These are phyloP conservation scores for Chenopodium quinoa DNA, from an alignment of 148 eudicot genomes.

Conservation along the genomic window DNA sequence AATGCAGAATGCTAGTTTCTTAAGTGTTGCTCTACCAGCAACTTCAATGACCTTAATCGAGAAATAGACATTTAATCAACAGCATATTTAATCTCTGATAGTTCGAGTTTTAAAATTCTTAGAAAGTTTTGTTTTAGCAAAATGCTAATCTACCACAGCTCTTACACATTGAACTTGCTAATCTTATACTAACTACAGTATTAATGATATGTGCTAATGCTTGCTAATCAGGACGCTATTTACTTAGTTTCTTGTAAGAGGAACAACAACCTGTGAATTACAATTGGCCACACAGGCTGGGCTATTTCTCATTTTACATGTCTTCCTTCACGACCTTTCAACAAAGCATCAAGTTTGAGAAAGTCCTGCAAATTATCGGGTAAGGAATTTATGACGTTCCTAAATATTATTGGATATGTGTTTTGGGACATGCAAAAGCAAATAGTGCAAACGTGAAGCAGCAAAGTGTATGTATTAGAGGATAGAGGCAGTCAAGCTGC, in stretches of 20 bases:
- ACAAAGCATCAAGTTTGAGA: background rate
- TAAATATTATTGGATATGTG: background rate
- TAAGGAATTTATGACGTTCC: background rate
- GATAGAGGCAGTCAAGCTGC: background rate
- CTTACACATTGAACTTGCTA: no score
- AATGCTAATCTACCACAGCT: no score
- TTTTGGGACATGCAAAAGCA: background rate
- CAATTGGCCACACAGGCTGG: background rate
- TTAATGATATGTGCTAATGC: background rate
- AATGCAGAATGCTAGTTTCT: no score
- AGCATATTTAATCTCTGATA: no score
- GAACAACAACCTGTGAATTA: background rate
- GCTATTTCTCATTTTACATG: background rate
- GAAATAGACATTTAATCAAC: no score
- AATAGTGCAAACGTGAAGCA: background rate
- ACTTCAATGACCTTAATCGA: no score
- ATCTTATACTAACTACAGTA: no score
- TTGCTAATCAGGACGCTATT: background rate
- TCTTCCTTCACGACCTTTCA: background rate
- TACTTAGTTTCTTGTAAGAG: background rate
- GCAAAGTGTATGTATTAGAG: background rate
- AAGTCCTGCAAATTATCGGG: background rate
- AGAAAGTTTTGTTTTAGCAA: no score
- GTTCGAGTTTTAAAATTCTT: no score
- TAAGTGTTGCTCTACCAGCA: no score